phyloP scores from a whole-genome alignment of 2,329 filamentous ascomycete species.

The Verticillium dahliae region DNA sequence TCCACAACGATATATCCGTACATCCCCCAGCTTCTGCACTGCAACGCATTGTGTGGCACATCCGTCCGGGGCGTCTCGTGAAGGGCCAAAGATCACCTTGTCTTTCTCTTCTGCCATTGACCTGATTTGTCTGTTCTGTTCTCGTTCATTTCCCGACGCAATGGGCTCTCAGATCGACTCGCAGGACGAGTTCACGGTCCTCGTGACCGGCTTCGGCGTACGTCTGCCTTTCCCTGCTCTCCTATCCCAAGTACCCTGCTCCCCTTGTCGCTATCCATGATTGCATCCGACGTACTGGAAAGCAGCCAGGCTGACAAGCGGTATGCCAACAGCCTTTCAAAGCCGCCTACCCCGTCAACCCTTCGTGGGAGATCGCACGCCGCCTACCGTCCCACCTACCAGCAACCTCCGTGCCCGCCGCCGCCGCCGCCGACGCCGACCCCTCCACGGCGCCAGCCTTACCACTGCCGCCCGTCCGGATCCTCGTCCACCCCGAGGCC shows the following conservation, averaged over 20 bases:
- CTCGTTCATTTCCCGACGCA: not conserved
- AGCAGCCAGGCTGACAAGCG: not conserved
- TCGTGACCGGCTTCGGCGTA: constrained; percentile 58
- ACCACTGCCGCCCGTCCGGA: constrained; percentile 44
- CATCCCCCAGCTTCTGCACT: not conserved
- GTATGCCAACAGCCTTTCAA: constrained; percentile 60
- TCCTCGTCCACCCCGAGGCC: constrained; percentile 58
- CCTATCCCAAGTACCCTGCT: not conserved
- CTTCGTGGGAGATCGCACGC: constrained; percentile 72
- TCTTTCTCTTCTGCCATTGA: not conserved
- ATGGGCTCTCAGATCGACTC: constrained; percentile 29
- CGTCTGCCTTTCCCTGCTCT: constrained; percentile 16
- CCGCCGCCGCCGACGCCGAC: constrained; percentile 33
- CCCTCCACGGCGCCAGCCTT: constrained; percentile 22
- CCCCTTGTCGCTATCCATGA: not conserved
- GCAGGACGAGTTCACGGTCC: constrained; percentile 46
- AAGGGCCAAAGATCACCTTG: not conserved
- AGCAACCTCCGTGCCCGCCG: constrained; percentile 21
- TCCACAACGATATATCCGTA: not conserved
- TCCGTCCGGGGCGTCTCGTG: not conserved
- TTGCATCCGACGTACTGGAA: too few relatives aligned
- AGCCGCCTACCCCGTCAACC: constrained; percentile 64
- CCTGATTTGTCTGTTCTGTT: not conserved
- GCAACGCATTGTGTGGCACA: not conserved
- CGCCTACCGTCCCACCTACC: constrained; percentile 61